Base-by-base conservation (phyloP, 2,329 filamentous ascomycete species). In the Fusarium burgessii region DNA sequence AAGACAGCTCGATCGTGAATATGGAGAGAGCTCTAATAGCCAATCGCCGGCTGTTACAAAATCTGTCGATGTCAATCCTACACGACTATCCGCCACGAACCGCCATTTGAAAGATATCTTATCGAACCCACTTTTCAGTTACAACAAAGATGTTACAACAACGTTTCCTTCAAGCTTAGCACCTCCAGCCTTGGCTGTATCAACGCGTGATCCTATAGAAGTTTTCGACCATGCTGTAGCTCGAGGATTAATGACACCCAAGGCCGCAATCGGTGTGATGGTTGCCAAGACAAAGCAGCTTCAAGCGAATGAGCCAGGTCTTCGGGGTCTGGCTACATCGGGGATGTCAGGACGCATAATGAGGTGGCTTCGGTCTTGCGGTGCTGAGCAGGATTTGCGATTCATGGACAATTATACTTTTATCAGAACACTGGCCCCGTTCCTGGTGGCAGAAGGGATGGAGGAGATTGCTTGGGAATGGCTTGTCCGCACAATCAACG, bases 201-300 rank as follows among this genome's bases (percentile, higher is more conserved):
- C 73, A n/a, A 75, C 77, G 25, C 68, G 70, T 27, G 83, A 86
- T 45, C 86, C 85, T 6, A 85, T 88, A 80, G 82, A 86, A 41
- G 82, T 89, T 6, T 90, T 90, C 64, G 84, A 88, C 68, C 82
- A 84, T 61, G 88, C 87, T 20, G 87, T 87, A 4, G 82, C 85
- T 15, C 83, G 82, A 73, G 87, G 87, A 40, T 81, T 90, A 71
- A 89, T 90, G 88, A 89, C 83, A 7, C 75, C 84, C 3, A 80
- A 81, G 41, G 83, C 86, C 2, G 88, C 88, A 0, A 84, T 84
- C 3, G 88, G 88, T 15, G 89, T 87, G 63, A 80, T 90, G 56
- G 78, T 83, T 33, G 82, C 84, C 18, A 84, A 88, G 71, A 78
- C 79, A 35, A 80, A 82, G 41, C 81, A 84, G 23, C 79, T 86